Percentiles rank a stretch among this genome's conserved stretches.
phyloP scores from a whole-genome alignment of 257 asterid species.

The Asclepias syriaca region DNA sequence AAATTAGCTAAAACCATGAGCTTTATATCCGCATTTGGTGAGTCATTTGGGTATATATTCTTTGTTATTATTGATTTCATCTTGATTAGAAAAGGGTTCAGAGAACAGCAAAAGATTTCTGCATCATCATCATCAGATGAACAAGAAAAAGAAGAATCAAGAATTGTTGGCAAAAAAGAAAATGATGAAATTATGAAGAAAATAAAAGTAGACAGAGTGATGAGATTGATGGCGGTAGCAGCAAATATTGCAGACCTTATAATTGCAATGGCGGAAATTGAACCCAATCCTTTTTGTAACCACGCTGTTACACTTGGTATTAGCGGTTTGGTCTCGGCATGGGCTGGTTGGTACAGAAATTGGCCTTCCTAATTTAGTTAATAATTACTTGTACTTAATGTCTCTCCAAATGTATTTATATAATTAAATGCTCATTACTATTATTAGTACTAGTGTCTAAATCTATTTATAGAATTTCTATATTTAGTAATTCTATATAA shows the following conservation, averaged over 20 bases:
- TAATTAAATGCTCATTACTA: too few species aligned
- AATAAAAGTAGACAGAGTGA: slow-evolving; percentile 67
- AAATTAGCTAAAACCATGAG: slow-evolving; percentile 61
- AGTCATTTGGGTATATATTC: slow-evolving; percentile 74
- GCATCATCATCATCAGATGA: slow-evolving; percentile 11
- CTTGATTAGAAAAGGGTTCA: slow-evolving; percentile 54
- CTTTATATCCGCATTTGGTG: slow-evolving; percentile 88
- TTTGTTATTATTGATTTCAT: slow-evolving; percentile 57
- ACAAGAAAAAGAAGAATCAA: slow-evolving; percentile 14
- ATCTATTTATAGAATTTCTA: too few species aligned
- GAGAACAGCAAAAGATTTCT: slow-evolving; percentile 38
- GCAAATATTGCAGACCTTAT: slow-evolving; percentile 84
- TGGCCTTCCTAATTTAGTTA: slow-evolving; percentile 52
- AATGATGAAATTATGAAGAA: slow-evolving; percentile 21
- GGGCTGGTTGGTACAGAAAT: slow-evolving; percentile 99
- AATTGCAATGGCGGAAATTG: slow-evolving; percentile 78
- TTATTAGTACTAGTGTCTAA: too few species aligned
- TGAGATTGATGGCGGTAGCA: slow-evolving; percentile 86
- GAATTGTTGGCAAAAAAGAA: slow-evolving; percentile 18
- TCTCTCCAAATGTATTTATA: too few species aligned
- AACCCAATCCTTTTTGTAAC: slow-evolving; percentile 85
- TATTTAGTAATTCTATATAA: too few species aligned
- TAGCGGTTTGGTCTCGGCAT: slow-evolving; percentile 91
- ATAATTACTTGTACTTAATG: too few species aligned
- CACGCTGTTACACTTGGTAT: slow-evolving; percentile 79